Base-by-base conservation (phyloP, 176 grass and related monocot genomes). In the Panicum miliaceum region DNA sequence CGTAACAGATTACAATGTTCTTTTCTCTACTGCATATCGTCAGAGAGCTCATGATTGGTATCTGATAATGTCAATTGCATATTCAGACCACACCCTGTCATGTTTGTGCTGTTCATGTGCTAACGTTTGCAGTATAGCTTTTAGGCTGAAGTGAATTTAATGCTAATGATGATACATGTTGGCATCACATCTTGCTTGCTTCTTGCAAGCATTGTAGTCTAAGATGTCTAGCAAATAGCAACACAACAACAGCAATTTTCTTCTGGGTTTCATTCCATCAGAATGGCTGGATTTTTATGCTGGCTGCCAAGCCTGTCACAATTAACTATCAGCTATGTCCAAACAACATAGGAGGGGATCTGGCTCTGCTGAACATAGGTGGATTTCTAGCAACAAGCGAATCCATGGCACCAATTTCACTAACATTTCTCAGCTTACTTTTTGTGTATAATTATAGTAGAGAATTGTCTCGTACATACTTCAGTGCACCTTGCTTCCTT, bases 151-250 rank as follows among this genome's bases (percentile, higher is more conserved):
- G 43, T 66, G 19, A 64, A 25, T 37, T 67, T 36, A 64, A 46
- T 37, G 62, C 48, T 51, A 80, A 9, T 53, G 2, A 27, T 83
- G 36, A 25, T 71, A 61, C 25, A 29, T 71, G 27, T 74, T 10
- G 73, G 35, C 53, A 62, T 73, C 40, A 46, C 16, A 42, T 54
- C 56, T 89, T 79, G 22, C 64, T 89, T 84, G 14, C 45, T 56
- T 64, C 63, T 65, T n/a, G 27, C 12, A 38, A 58, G 46, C 54
- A 63, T 82, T 71, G 60, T 73, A 67, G 45, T 64, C 25, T 50
- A 35, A 83, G 57, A 23, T 64, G 19, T 74, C 13, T 38, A 68
- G 46, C 42, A 67, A 80, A 13, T 40, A 53, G 35, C 59, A 53
- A 52, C 71, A 70, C 62, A 48, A 48, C 32, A 19, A 66, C 57